These are phyloP conservation scores for Umbelopsis isabellina DNA, from an alignment of 192 early-diverging fungal species.

Conservation along the genomic window DNA sequence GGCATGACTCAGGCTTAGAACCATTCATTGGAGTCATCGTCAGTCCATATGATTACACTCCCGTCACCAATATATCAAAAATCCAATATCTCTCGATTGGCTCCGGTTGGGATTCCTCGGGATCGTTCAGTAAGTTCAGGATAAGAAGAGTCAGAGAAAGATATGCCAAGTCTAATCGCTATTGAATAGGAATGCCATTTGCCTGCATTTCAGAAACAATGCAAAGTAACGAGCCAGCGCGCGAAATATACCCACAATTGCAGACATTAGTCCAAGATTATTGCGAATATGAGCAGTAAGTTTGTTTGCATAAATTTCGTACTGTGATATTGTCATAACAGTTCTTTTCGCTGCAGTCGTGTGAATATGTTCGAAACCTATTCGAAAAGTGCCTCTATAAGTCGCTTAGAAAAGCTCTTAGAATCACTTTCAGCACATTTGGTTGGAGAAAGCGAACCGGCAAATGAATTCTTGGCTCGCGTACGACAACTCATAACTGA, in stretches of 20 bases:
- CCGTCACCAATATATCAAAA: constrained; percentile 56
- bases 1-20: constrained; percentile 63
- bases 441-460: not conserved
- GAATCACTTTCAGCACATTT: constrained; percentile 3
- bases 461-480: not conserved
- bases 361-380: constrained; percentile 16
- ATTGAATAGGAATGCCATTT: constrained; percentile 53
- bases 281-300: constrained; percentile 60
- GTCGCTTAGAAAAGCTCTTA: constrained; percentile 26
- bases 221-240: constrained; percentile 46
- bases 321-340: constrained; percentile 1
- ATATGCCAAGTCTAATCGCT: constrained; percentile 19
- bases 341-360: constrained; percentile 21
- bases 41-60: constrained; percentile 72
- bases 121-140: constrained; percentile 58
- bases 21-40: constrained; percentile 93
- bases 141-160: constrained; percentile 35
- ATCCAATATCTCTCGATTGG: constrained; percentile 65
- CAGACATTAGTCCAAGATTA: constrained; percentile 63
- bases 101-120: constrained; percentile 48
- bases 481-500: constrained; percentile 1
- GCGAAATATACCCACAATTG: constrained; percentile 57
- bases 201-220: constrained; percentile 53
- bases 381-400: constrained; percentile 24
- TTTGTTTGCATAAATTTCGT: not conserved